Base-by-base conservation (phyloP, 805 yeast genomes). In the Nakazawaea sp. region DNA sequence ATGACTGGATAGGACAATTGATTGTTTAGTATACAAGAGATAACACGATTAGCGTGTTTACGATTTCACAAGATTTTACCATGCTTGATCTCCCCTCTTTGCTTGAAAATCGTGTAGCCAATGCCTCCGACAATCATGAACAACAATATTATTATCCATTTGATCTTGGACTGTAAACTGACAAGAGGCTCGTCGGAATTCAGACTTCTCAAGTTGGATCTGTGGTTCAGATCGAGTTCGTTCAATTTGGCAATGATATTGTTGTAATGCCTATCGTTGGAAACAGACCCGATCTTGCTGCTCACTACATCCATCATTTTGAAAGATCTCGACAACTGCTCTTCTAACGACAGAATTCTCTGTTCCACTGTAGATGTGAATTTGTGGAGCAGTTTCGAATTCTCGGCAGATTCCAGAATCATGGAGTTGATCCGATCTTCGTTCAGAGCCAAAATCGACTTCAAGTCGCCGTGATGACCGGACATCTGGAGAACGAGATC, bases 21-120 rank as follows among this genome's bases (percentile, higher is more conserved):
- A n/a, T n/a, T n/a, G n/a, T n/a, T n/a, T n/a, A n/a, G n/a, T n/a
- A n/a, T n/a, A n/a, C n/a, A n/a, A n/a, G n/a, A n/a, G n/a, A n/a
- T n/a, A n/a, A n/a, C n/a, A n/a, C n/a, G n/a, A n/a, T n/a, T n/a
- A n/a, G n/a, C n/a, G n/a, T n/a, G n/a, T 23, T 12, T 15, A 18
- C 12, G 10, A 7, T 17, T 16, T 32, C 19, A 39, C 21, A 39
- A 31, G 10, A 39, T 34, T 21, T 39, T 39, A 6, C 32, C 32
- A 48, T 74, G 81, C 47, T 75, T 78, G 40, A 78, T 75, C 44
- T 78, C 84, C 44, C 64, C 73, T 58, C 82, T 71, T 30, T 78
- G 56, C 50, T 74, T 66, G 52, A 67, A 69, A 17, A 75, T 66
- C 43, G 72, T 61, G 25, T 68, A 53, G 15, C 70, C 62, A 38